Evolutionary conservation across 176 grass and related monocot species (phyloP).

Genomic region (Neostapfia colusana): DNA sequence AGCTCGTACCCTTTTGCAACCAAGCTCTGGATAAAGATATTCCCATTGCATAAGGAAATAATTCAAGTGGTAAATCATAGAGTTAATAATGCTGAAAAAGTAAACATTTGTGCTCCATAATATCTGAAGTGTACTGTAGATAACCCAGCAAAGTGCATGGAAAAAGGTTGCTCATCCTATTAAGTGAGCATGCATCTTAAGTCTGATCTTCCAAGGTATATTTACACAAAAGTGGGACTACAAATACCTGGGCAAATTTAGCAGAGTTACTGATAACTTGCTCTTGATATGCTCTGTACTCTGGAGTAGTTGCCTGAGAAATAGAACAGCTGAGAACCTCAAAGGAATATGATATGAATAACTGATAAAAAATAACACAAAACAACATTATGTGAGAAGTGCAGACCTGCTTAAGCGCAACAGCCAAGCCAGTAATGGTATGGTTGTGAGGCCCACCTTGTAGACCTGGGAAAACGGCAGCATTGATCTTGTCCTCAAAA

Average conservation of each 20-base stretch:
- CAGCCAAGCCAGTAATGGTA: conserved; percentile 95
- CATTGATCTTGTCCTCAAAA: conserved; percentile 95
- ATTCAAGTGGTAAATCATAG: conserved; percentile 9
- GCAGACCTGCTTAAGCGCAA: conserved; percentile 96
- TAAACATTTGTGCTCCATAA: conserved; percentile 24
- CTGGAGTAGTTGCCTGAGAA: conserved; percentile 73
- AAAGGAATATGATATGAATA: conserved; percentile 22
- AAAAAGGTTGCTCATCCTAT: conserved; percentile 17
- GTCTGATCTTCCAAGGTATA: neutral
- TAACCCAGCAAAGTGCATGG: conserved; percentile 20
- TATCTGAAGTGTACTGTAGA: neutral
- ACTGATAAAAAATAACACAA: conserved; percentile 11
- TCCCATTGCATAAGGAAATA: conserved; percentile 26
- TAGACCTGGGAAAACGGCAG: conserved; percentile 93
- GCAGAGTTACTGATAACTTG: conserved; percentile 94
- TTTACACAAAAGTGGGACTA: conserved; percentile 2
- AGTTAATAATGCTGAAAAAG: conserved; percentile 23
- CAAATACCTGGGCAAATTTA: conserved; percentile 87
- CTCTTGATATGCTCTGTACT: conserved; percentile 94
- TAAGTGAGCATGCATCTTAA: neutral
- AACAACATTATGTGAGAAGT: conserved; percentile 27
- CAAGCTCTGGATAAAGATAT: conserved; percentile 62
- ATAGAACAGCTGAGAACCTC: conserved; percentile 22
- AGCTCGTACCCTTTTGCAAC: conserved; percentile 78
- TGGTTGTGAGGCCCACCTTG: conserved; percentile 99